These are phyloP conservation scores for Fusarium annulatum DNA, from an alignment of 2,329 filamentous ascomycete genomes.

Conservation along the genomic window DNA sequence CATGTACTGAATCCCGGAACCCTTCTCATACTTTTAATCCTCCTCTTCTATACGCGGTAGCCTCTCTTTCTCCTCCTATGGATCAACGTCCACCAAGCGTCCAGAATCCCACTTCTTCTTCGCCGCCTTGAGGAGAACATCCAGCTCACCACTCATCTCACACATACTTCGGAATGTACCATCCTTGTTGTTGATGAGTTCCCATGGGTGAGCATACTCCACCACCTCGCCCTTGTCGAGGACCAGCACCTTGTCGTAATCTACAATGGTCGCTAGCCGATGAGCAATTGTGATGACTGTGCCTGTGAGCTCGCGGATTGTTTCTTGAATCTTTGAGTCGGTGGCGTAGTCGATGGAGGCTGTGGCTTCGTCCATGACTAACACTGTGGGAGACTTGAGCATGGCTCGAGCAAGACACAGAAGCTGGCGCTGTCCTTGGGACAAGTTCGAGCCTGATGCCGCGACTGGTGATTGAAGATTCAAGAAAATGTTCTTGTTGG, in stretches of 20 bases:
- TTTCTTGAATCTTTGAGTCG: conserved; percentile 95
- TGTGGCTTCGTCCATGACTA: conserved; percentile 99
- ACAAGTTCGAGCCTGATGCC: conserved; percentile 93
- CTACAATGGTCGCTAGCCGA: conserved; percentile 93
- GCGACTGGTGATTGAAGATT: conserved; percentile 85
- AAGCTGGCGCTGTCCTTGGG: conserved; percentile 94
- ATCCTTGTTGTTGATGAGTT: conserved; percentile 77
- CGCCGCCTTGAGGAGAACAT: conserved; percentile 62
- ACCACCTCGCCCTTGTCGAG: conserved; percentile 88
- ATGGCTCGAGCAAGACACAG: conserved; percentile 93
- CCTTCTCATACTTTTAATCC: conserved; percentile 3
- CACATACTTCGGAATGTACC: conserved; percentile 74
- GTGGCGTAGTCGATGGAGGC: conserved; percentile 97
- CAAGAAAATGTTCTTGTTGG: conserved; percentile 95
- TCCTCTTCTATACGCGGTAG: conserved; percentile 18
- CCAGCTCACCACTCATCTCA: conserved; percentile 70
- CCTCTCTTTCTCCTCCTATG: conserved; percentile 30
- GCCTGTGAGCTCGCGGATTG: conserved; percentile 90
- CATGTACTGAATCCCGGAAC: not conserved
- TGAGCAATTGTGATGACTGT: conserved; percentile 98
- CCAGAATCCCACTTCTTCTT: conserved; percentile 64
- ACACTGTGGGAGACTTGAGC: conserved; percentile 88
- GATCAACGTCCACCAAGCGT: conserved; percentile 49
- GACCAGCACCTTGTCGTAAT: conserved; percentile 97
- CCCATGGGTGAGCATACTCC: conserved; percentile 91